phyloP scores from a whole-genome alignment of 768 basidiomycete genomes.

The Boletus eberwhitei region DNA sequence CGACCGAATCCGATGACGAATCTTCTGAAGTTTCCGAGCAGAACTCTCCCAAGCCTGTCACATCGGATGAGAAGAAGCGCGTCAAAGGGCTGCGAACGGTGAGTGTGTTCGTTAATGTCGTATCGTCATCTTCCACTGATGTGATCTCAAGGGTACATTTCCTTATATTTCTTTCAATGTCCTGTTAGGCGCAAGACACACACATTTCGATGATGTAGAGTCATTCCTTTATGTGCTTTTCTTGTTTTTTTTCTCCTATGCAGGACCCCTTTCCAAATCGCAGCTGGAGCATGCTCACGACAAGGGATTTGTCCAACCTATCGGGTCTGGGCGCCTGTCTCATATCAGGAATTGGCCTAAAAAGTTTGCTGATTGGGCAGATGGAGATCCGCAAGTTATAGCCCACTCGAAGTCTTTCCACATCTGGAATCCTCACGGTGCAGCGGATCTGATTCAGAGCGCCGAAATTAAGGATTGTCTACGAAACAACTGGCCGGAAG shows the following conservation, averaged over 20 bases:
- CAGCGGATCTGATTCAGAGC: too few species aligned
- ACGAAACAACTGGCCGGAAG: too few species aligned
- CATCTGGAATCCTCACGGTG: too few species aligned
- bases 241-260: slow-evolving; percentile 15
- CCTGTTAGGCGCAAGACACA: background rate
- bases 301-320: background rate
- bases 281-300: background rate
- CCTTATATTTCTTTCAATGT: slow-evolving; percentile 15
- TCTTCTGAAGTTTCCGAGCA: too few species aligned
- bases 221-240: slow-evolving; percentile 17
- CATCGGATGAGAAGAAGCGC: background rate
- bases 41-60: too few species aligned
- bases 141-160: background rate
- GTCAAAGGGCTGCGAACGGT: background rate
- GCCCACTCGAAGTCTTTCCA: background rate
- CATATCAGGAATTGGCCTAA: slow-evolving; percentile 8
- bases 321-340: background rate
- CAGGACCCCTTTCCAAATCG: background rate
- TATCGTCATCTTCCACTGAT: background rate
- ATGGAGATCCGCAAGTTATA: background rate
- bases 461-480: too few species aligned
- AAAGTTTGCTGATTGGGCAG: background rate
- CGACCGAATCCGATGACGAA: too few species aligned
- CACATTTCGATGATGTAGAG: slow-evolving; percentile 11
- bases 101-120: too few species aligned